These are phyloP conservation scores for Trametes pubescens DNA, from an alignment of 1,284 basidiomycete genomes.

Conservation along the genomic window DNA sequence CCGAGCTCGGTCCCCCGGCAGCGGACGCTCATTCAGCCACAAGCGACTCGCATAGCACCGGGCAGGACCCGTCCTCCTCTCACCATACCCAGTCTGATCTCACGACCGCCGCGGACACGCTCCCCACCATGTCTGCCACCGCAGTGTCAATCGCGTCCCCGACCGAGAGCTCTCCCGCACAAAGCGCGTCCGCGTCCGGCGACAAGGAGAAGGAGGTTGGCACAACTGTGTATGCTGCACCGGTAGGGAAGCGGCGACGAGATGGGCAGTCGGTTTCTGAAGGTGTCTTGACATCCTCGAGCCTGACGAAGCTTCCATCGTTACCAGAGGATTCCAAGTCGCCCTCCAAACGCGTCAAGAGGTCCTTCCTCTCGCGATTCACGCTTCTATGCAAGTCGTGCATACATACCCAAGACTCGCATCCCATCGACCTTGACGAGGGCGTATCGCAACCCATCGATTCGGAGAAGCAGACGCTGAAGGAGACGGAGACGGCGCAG, in stretches of 20 bases:
- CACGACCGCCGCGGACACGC: constrained; percentile 24
- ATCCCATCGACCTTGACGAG: constrained; percentile 45
- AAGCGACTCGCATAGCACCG: constrained; percentile 30
- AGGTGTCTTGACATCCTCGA: constrained; percentile 43
- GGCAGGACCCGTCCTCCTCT: constrained; percentile 32
- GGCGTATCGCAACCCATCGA: constrained; percentile 36
- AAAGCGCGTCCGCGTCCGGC: constrained; percentile 4
- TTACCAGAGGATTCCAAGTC: constrained; percentile 34
- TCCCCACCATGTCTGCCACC: constrained; percentile 30
- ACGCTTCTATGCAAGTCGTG: constrained; percentile 58
- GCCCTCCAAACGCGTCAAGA: constrained; percentile 47
- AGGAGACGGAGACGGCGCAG: constrained; percentile 34
- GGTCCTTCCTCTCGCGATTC: constrained; percentile 53
- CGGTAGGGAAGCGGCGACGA: constrained; percentile 37
- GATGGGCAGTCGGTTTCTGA: constrained; percentile 44
- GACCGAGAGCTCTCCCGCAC: constrained; percentile 23
- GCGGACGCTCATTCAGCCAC: constrained; percentile 29
- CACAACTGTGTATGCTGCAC: constrained; percentile 32
- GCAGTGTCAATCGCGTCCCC: constrained; percentile 29
- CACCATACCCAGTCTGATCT: constrained; percentile 29
- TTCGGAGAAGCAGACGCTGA: constrained; percentile 42
- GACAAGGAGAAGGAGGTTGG: constrained; percentile 29
- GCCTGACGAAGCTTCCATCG: constrained; percentile 39
- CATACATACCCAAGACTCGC: constrained; percentile 48
- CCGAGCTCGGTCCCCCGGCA: constrained; percentile 22